Evolutionary conservation across 73 alveolate genomes (phyloP).

Genomic region (Paramecium caudatum): DNA sequence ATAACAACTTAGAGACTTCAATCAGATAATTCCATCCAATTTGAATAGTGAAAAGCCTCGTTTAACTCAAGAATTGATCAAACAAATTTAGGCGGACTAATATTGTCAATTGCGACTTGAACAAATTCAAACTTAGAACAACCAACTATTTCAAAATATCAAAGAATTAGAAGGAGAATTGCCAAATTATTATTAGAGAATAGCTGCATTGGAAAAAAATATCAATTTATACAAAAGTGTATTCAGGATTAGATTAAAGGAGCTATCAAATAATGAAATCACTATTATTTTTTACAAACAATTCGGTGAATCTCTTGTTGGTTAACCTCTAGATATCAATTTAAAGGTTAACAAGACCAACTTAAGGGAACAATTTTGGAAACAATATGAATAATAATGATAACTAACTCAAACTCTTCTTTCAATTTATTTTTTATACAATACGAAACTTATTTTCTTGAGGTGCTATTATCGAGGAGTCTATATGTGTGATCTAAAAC

Average conservation of each 20-base stretch:
- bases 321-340: background rate
- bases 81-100: background rate
- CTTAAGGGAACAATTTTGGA: too few species aligned
- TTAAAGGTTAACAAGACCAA: too few species aligned
- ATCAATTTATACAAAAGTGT: background rate
- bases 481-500: slow-evolving; percentile 5
- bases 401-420: slow-evolving; percentile 23
- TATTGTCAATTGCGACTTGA: background rate
- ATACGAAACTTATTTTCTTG: slow-evolving; percentile 24
- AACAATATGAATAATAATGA: background rate
- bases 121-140: slow-evolving; percentile 9
- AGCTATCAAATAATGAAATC: too few species aligned
- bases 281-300: too few species aligned
- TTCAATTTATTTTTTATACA: slow-evolving; percentile 36
- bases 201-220: background rate
- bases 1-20: background rate
- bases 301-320: background rate
- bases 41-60: background rate
- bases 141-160: background rate
- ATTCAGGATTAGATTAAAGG: background rate
- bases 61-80: background rate
- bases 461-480: slow-evolving; percentile 17
- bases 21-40: background rate
- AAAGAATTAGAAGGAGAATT: slow-evolving; percentile 4
- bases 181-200: background rate